Evolutionary conservation across 495 filamentous ascomycete genomes (phyloP).

Genomic region (Penicillium manginii): DNA sequence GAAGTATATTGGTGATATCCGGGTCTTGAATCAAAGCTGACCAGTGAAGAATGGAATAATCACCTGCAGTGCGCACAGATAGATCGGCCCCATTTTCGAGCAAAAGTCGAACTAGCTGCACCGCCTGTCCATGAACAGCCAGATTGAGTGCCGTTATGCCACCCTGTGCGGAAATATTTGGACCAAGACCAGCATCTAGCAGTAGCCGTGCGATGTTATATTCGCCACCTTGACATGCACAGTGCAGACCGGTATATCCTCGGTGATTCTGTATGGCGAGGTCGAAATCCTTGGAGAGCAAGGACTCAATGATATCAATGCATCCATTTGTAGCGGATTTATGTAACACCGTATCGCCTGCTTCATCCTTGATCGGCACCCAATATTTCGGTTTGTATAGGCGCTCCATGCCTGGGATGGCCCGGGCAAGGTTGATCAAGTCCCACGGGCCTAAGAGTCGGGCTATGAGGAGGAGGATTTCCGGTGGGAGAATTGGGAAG

Average conservation of each 20-base stretch:
- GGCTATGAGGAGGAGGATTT: conserved; percentile 4
- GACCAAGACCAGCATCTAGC: neutral
- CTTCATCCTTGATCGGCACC: conserved; percentile 5
- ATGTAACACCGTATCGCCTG: conserved; percentile 3
- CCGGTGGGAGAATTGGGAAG: neutral
- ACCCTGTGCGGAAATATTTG: neutral
- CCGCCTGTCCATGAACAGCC: neutral
- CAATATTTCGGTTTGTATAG: conserved; percentile 7
- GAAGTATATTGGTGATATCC: neutral
- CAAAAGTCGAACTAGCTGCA: neutral
- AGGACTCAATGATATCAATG: neutral
- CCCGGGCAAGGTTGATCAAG: neutral
- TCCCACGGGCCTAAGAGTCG: neutral
- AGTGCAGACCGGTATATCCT: conserved; percentile 2
- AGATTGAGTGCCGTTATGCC: neutral
- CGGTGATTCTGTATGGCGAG: neutral
- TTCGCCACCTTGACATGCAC: neutral
- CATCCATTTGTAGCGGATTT: neutral
- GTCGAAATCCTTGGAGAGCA: conserved; percentile 5
- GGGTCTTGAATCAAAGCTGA: neutral
- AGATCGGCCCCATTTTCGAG: neutral
- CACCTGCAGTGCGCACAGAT: neutral
- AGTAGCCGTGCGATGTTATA: neutral
- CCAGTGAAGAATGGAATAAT: conserved; percentile 2
- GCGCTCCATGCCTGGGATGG: conserved; percentile 4